These are phyloP conservation scores for Aspergillus sp. DNA, from an alignment of 2,329 filamentous ascomycete genomes.

Conservation along the genomic window DNA sequence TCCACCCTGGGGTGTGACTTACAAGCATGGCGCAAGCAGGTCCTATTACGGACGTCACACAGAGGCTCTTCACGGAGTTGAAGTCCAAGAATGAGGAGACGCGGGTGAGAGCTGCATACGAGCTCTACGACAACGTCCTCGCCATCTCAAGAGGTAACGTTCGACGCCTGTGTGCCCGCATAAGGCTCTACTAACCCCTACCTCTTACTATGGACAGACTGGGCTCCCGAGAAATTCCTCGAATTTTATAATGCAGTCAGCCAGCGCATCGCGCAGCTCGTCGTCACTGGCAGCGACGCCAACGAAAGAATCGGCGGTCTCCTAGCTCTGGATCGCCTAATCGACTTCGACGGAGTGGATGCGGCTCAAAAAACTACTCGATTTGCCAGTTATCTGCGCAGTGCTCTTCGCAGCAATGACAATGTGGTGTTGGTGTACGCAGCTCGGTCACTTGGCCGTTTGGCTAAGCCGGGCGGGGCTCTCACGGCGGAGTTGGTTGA, in stretches of 20 bases:
- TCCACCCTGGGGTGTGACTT: conserved; percentile 31
- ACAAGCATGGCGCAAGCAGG: conserved; percentile 44
- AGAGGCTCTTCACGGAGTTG: conserved; percentile 54
- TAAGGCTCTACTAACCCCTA: no score
- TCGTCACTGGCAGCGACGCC: conserved; percentile 79
- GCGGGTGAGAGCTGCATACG: conserved; percentile 44
- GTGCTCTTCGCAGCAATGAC: conserved; percentile 84
- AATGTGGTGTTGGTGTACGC: conserved; percentile 86
- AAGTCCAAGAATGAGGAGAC: conserved; percentile 52
- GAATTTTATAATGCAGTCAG: conserved; percentile 65
- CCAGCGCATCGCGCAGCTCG: conserved; percentile 63
- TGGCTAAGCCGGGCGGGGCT: conserved; percentile 88
- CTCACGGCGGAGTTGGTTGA: conserved; percentile 94
- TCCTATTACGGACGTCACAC: conserved; percentile 45
- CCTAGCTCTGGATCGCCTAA: conserved; percentile 83
- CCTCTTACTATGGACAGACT: conserved; percentile 50
- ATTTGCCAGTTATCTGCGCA: conserved; percentile 85
- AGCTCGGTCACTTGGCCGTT: conserved; percentile 79
- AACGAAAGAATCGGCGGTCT: conserved; percentile 88
- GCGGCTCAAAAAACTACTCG: conserved; percentile 88
- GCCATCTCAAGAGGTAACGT: conserved; percentile 42
- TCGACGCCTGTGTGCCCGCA: background rate
- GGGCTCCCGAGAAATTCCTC: conserved; percentile 73
- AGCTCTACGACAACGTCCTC: conserved; percentile 43
- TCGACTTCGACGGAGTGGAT: conserved; percentile 96